phyloP scores from a whole-genome alignment of 441 rosid genomes.

The Viola pubescens region DNA sequence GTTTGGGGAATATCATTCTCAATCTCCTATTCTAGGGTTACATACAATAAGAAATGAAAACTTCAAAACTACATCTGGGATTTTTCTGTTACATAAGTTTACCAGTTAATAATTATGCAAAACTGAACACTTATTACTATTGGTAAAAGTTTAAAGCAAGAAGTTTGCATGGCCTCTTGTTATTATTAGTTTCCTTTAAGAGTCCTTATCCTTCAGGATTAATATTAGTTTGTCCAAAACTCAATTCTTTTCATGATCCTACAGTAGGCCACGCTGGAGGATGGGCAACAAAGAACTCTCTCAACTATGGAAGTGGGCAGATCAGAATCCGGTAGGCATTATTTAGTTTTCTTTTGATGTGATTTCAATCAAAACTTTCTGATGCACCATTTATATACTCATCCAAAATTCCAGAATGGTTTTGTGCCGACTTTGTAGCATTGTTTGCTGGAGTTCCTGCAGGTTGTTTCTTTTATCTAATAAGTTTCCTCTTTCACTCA shows the following conservation, averaged over 20 bases:
- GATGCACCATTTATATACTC: neutral
- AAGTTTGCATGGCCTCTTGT: neutral
- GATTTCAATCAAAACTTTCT: neutral
- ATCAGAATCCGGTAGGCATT: constrained; percentile 69
- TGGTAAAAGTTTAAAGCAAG: no score
- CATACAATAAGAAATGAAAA: no score
- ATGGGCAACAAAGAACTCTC: constrained; percentile 96
- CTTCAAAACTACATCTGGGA: no score
- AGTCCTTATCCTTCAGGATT: neutral
- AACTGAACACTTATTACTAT: no score
- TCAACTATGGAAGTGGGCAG: constrained; percentile 98
- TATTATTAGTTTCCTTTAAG: neutral
- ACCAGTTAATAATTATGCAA: no score
- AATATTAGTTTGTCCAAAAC: no score
- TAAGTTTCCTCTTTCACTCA: constrained; percentile 9
- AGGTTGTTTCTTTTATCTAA: constrained; percentile 9
- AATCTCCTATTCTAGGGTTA: no score
- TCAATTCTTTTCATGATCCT: constrained; percentile 18
- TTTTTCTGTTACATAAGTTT: no score
- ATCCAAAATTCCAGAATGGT: neutral
- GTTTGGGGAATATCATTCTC: no score
- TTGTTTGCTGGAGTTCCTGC: constrained; percentile 2
- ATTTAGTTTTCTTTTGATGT: constrained; percentile 1
- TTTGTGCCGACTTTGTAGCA: neutral
- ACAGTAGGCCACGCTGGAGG: constrained; percentile 85